These are phyloP conservation scores for Gossypium australe DNA, from an alignment of 345 rosid genomes.

Conservation along the genomic window DNA sequence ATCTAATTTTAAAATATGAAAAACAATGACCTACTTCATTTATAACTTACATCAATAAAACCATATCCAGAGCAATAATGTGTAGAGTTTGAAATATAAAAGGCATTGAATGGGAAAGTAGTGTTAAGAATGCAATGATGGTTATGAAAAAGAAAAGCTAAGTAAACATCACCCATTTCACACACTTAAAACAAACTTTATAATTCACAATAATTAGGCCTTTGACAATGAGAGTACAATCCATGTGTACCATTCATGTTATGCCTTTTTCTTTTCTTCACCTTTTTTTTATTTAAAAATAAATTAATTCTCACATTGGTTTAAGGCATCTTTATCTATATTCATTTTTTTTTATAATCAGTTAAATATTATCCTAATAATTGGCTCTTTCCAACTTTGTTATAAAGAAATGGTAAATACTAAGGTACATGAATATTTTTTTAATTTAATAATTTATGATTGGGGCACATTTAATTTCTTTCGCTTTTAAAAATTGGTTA, in stretches of 20 bases:
- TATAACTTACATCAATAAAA: neutral
- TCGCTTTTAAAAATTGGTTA: neutral
- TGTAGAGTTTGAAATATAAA: neutral
- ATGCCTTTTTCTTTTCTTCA: neutral
- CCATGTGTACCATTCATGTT: slow-evolving; percentile 10
- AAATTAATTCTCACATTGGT: neutral
- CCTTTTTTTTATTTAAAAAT: neutral
- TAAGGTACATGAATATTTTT: neutral
- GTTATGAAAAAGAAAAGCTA: neutral
- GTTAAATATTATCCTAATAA: neutral
- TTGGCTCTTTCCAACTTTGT: neutral
- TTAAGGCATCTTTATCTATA: neutral
- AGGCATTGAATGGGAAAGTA: neutral
- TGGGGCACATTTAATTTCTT: neutral
- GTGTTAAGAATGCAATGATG: neutral
- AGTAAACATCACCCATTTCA: neutral
- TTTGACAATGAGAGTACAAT: slow-evolving; percentile 13
- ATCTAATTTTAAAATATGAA: neutral
- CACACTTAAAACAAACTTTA: slow-evolving; percentile 1
- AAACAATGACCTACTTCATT: neutral
- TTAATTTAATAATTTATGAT: neutral
- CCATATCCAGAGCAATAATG: neutral
- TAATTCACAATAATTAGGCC: slow-evolving; percentile 5
- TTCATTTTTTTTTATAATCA: neutral
- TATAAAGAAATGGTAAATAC: neutral